Evolutionary conservation across 2,329 filamentous ascomycete genomes (phyloP), one percentile per base, ranked within the genome.

Genomic region (Xylaria sp.): DNA sequence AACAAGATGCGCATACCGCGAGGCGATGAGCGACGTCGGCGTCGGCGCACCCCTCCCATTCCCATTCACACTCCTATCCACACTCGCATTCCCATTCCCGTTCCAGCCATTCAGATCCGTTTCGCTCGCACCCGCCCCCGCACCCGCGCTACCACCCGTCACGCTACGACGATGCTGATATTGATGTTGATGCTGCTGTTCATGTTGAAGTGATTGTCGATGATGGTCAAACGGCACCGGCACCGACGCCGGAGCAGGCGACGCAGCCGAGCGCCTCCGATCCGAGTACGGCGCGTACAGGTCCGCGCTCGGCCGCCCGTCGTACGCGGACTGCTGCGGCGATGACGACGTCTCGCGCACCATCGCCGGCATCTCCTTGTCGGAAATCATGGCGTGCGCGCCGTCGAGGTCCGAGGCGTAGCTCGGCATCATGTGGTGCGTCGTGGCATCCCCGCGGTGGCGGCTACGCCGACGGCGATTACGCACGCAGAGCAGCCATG

Each of bases 1-100:
- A 4, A 88, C 84, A 41, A 89, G 77, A 69, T 88, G 86, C 20
- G 84, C 83, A 55, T 87, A 85, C 34, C 79, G 77, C 79, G 66
- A 59, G 32, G 50, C 60, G 41, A 67, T 71, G 58, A 60, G 39
- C 4, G 70, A 61, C 60, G 69, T 57, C 15, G 71, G 67, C 28
- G 66, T 66, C 58, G 44, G 50, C 51, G 60, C 56, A 59, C 41
- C 23, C n/a, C 54, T 32, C 25, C 59, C 41, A 7, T 46, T 46
- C 34, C 34, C 41, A 18, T 46, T 46, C 56, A 56, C 41, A 18
- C 18, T 46, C 60, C 56, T 18, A 18, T 5, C 39, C 60, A 56
- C 41, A 18, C 5, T 46, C 51, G 56, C 41, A 18, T 46, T 46
- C 44, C 60, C 37, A 44, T 25, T 28, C 5, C 28, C 39, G 3